phyloP scores from a whole-genome alignment of 1,139 yeast species.

The Wickerhamiella infanticola region DNA sequence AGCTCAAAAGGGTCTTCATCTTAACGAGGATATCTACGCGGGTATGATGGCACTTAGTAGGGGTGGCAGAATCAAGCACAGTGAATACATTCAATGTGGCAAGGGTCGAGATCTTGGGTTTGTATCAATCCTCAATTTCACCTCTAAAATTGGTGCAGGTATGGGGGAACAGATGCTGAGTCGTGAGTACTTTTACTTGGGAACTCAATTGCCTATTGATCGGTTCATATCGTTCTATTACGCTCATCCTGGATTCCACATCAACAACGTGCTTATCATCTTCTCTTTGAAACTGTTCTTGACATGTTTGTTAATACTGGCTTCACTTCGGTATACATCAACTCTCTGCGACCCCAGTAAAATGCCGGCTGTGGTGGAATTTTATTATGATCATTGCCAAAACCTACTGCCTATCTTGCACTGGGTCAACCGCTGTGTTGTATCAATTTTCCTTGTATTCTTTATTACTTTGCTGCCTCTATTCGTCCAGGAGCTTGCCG shows the following conservation, averaged over 20 bases:
- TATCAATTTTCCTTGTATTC: constrained; percentile 71
- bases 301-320: constrained; percentile 50
- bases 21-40: constrained; percentile 84
- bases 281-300: constrained; percentile 59
- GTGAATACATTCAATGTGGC: constrained; percentile 83
- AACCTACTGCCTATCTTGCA: constrained; percentile 56
- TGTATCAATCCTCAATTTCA: constrained; percentile 67
- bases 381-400: constrained; percentile 50
- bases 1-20: constrained; percentile 72
- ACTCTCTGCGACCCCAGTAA: constrained; percentile 38
- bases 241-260: constrained; percentile 85
- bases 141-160: constrained; percentile 84
- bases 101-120: constrained; percentile 85
- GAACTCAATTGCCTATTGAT: constrained; percentile 65
- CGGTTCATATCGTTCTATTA: constrained; percentile 71
- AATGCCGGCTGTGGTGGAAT: constrained; percentile 42
- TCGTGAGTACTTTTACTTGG: constrained; percentile 68
- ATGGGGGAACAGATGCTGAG: constrained; percentile 88
- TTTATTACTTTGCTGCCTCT: constrained; percentile 72
- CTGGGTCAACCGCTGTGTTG: constrained; percentile 70
- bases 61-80: constrained; percentile 77
- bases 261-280: constrained; percentile 66
- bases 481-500: constrained; percentile 63
- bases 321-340: constrained; percentile 30
- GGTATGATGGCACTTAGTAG: constrained; percentile 72